A percentile compares a stretch with the other conserved stretches of the same genome.
Evolutionary conservation across 345 rosid species (phyloP).

Genomic region (Stellera chamaejasme): DNA sequence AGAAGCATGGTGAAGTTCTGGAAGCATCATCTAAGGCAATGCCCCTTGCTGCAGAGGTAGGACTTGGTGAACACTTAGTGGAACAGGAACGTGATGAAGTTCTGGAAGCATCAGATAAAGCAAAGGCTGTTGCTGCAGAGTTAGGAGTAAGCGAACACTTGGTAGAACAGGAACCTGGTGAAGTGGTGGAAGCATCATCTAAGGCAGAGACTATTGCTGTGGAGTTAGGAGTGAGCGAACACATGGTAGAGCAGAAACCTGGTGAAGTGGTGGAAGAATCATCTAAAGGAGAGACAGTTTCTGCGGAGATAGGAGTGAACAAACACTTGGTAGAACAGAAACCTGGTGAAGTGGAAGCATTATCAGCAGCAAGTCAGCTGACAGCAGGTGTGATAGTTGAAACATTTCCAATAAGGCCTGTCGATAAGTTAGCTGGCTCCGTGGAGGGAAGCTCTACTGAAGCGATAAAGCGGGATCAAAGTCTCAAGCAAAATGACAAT

Average conservation of each 20-base stretch:
- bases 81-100: constrained; percentile 2
- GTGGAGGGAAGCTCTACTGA: constrained; percentile 18
- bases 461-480: constrained; percentile 8
- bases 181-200: constrained; percentile 6
- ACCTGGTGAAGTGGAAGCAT: no score
- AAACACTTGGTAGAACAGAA: no score
- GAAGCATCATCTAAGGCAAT: constrained; percentile 7
- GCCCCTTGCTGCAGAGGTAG: constrained; percentile 15
- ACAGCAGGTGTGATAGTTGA: constrained; percentile 35
- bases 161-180: neutral
- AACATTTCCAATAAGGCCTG: constrained; percentile 43
- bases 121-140: constrained; percentile 9
- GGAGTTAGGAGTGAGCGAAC: no score
- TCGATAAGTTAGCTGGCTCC: constrained; percentile 16
- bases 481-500: constrained; percentile 16
- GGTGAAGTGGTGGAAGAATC: no score
- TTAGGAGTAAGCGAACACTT: constrained; percentile 9
- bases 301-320: no score
- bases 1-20: constrained; percentile 8
- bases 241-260: no score
- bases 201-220: neutral
- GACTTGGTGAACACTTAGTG: neutral
- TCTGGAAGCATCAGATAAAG: constrained; percentile 9
- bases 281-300: neutral
- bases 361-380: constrained; percentile 14